Conservation (phyloP, 768 basidiomycete species). For the Tricholoma bakamatsutake region DNA sequence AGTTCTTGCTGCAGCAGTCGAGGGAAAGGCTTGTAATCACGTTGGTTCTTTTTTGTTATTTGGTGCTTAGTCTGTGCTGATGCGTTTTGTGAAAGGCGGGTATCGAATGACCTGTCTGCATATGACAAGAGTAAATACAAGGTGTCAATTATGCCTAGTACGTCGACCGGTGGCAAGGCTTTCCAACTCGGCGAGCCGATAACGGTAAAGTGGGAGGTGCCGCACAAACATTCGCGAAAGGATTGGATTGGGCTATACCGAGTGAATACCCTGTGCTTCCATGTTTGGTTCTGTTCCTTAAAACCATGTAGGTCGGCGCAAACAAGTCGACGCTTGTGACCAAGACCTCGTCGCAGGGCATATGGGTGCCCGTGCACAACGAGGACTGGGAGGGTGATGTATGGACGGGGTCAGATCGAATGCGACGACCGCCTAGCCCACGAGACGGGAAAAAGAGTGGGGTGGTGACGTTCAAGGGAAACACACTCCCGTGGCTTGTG, state of each 20-base stretch:
- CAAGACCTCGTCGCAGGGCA: slow-evolving; percentile 75
- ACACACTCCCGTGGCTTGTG: slow-evolving; percentile 78
- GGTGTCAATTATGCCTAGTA: slow-evolving; percentile 49
- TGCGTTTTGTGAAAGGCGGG: slow-evolving; percentile 46
- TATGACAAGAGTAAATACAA: slow-evolving; percentile 81
- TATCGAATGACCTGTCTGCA: slow-evolving; percentile 74
- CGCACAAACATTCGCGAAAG: slow-evolving; percentile 75
- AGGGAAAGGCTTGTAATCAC: slow-evolving; percentile 89
- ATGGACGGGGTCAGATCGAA: slow-evolving; percentile 43
- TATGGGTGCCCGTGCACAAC: slow-evolving; percentile 89
- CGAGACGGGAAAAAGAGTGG: slow-evolving; percentile 49
- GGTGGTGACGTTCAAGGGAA: slow-evolving; percentile 65
- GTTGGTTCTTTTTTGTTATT: slow-evolving; percentile 38
- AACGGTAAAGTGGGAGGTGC: slow-evolving; percentile 80
- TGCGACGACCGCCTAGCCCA: slow-evolving; percentile 27
- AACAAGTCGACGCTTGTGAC: slow-evolving; percentile 83
- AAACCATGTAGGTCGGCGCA: slow-evolving; percentile 64
- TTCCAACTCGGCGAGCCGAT: slow-evolving; percentile 94
- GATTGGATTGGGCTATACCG: slow-evolving; percentile 97
- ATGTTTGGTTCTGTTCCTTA: slow-evolving; percentile 1
- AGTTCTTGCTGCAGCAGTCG: slow-evolving; percentile 84
- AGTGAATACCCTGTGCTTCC: slow-evolving; percentile 29
- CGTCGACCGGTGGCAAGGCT: slow-evolving; percentile 39
- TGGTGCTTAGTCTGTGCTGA: not conserved
- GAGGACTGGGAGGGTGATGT: slow-evolving; percentile 93